phyloP scores from a whole-genome alignment of 2,329 filamentous ascomycete genomes.

The Xylariomycetidae sp. region DNA sequence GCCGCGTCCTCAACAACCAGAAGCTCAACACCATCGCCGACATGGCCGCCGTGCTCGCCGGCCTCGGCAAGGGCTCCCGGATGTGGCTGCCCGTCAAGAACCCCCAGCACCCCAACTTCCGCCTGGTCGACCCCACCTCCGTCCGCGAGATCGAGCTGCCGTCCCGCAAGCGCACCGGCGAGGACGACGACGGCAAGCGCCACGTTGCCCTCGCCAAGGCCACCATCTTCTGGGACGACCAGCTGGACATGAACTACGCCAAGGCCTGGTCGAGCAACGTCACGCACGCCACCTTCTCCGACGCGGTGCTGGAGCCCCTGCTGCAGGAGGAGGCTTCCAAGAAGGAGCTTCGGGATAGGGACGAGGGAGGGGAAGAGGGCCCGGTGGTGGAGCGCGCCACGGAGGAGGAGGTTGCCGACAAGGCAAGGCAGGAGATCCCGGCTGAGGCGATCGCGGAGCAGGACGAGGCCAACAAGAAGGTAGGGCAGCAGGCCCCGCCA shows the following conservation, averaged over 20 bases:
- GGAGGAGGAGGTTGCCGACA: too few relatives aligned
- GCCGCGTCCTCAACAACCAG: slow-evolving; percentile 50
- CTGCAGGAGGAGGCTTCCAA: slow-evolving; percentile 2
- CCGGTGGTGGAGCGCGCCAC: too few relatives aligned
- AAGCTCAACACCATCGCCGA: slow-evolving; percentile 58
- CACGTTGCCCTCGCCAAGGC: slow-evolving; percentile 15
- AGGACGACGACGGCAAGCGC: background rate
- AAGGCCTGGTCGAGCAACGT: slow-evolving; percentile 47
- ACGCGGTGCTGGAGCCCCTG: slow-evolving; percentile 10
- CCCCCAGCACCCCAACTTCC: too few relatives aligned
- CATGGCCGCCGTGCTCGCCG: slow-evolving; percentile 52
- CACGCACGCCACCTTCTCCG: slow-evolving; percentile 38
- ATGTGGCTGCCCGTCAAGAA: slow-evolving; percentile 29
- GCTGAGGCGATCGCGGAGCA: slow-evolving; percentile 7
- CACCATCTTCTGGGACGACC: slow-evolving; percentile 47
- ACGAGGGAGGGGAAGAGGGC: background rate
- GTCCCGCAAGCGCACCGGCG: slow-evolving; percentile 7
- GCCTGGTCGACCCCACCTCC: slow-evolving; percentile 8
- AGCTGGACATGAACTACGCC: slow-evolving; percentile 41
- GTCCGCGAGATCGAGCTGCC: slow-evolving; percentile 7
- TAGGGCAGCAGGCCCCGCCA: slow-evolving; percentile 4
- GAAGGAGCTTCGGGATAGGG: slow-evolving; percentile 1
- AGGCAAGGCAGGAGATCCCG: slow-evolving; percentile 5
- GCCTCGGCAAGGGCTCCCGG: slow-evolving; percentile 45
- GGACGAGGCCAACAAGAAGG: slow-evolving; percentile 9